Evolutionary conservation across 306 rosid genomes (phyloP).

Genomic region (Hippophae rhamnoides): DNA sequence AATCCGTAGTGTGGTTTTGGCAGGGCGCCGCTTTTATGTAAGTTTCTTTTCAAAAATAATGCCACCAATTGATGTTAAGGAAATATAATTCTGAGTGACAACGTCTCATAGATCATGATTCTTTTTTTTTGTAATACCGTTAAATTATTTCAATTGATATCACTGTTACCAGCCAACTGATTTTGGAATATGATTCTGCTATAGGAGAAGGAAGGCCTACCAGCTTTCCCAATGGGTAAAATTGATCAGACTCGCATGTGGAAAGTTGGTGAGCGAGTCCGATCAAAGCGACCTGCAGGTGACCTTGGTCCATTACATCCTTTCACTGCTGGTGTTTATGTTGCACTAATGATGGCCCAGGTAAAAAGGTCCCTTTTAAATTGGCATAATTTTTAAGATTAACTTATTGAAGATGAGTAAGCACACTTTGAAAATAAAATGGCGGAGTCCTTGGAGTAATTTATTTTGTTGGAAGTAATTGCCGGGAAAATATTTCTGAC

Average conservation of each 20-base stretch:
- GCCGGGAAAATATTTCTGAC: background rate
- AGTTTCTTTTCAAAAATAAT: constrained; percentile 13
- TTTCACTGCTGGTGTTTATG: constrained; percentile 94
- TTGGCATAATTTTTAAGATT: background rate
- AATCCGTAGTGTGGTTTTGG: constrained; percentile 94
- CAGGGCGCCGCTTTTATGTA: constrained; percentile 92
- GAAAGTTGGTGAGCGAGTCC: constrained; percentile 91
- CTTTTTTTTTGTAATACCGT: background rate
- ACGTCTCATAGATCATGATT: background rate
- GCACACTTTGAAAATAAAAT: background rate
- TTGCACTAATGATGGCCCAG: constrained; percentile 99
- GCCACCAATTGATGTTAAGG: background rate
- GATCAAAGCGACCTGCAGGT: constrained; percentile 67
- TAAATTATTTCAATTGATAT: background rate
- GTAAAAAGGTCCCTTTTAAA: constrained; percentile 24
- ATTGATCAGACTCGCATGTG: constrained; percentile 98
- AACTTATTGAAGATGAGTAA: background rate
- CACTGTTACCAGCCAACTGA: background rate
- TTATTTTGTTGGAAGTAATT: background rate
- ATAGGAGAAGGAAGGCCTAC: constrained; percentile 94
- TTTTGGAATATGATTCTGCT: constrained; percentile 16
- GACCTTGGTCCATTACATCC: constrained; percentile 86
- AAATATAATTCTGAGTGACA: background rate
- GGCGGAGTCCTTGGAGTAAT: background rate
- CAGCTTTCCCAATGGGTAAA: constrained; percentile 98